A percentile compares a stretch with the other conserved stretches of the same genome.
These are phyloP conservation scores for Hippophae tibetana DNA, from an alignment of 306 rosid genomes.

Conservation along the genomic window DNA sequence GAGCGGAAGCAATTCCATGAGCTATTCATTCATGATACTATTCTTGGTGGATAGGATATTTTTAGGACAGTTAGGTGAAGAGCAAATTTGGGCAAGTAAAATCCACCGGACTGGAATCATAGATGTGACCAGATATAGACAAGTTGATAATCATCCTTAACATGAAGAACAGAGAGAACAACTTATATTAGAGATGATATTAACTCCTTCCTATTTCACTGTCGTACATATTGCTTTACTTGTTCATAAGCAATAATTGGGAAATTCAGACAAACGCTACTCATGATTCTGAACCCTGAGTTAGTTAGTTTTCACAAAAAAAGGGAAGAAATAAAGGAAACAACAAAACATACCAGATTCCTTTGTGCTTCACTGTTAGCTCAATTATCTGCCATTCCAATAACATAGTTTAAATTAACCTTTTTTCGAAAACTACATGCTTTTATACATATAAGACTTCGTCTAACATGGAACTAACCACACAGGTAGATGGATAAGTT, in stretches of 20 bases:
- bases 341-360: too few relatives aligned
- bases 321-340: too few relatives aligned
- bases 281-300: too few relatives aligned
- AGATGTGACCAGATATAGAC: constrained; percentile 78
- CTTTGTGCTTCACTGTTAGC: too few relatives aligned
- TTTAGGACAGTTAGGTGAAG: constrained; percentile 71
- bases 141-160: constrained; percentile 59
- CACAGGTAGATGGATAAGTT: constrained; percentile 11
- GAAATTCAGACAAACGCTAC: too few relatives aligned
- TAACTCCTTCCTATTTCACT: too few relatives aligned
- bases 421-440: neutral
- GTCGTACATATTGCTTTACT: too few relatives aligned
- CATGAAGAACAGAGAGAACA: constrained; percentile 1
- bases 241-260: too few relatives aligned
- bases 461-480: neutral
- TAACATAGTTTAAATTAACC: too few relatives aligned
- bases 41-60: constrained; percentile 67
- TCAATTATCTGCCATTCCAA: too few relatives aligned
- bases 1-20: constrained; percentile 66
- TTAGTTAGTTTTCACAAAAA: too few relatives aligned
- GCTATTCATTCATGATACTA: constrained; percentile 78
- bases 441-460: neutral
- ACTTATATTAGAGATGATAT: neutral
- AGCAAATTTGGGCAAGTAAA: constrained; percentile 73
- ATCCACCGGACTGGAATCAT: constrained; percentile 95